These are phyloP conservation scores for Lentinus polychrous DNA, from an alignment of 1,284 basidiomycete genomes.

Conservation along the genomic window DNA sequence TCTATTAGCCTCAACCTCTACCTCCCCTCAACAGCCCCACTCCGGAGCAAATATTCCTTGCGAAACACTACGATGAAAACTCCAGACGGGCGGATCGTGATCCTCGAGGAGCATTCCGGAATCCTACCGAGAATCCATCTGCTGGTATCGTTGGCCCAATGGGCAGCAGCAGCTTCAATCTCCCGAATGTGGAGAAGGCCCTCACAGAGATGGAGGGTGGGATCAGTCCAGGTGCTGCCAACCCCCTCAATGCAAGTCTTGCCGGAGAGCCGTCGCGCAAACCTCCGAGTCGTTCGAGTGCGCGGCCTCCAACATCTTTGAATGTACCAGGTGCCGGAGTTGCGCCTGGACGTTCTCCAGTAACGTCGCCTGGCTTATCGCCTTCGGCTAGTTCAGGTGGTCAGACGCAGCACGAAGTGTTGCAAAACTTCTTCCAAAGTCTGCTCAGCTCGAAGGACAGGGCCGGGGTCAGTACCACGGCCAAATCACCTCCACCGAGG, in stretches of 20 bases:
- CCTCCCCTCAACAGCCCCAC: slow-evolving; percentile 73
- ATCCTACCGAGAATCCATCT: slow-evolving; percentile 50
- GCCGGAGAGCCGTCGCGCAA: slow-evolving; percentile 20
- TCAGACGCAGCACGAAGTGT: slow-evolving; percentile 73
- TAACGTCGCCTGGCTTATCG: slow-evolving; percentile 35
- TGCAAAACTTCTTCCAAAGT: slow-evolving; percentile 84
- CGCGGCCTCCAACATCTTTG: slow-evolving; percentile 17
- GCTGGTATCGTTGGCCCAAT: slow-evolving; percentile 85
- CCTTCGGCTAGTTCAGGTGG: slow-evolving; percentile 40
- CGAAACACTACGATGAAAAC: slow-evolving; percentile 84
- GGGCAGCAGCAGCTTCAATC: slow-evolving; percentile 72
- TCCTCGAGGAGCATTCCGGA: slow-evolving; percentile 80
- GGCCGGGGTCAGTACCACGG: slow-evolving; percentile 15
- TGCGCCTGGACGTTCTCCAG: slow-evolving; percentile 15
- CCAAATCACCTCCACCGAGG: slow-evolving; percentile 16
- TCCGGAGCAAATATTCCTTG: slow-evolving; percentile 82
- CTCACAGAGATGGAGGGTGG: slow-evolving; percentile 80
- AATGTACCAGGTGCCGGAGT: slow-evolving; percentile 19
- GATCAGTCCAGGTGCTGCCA: slow-evolving; percentile 21
- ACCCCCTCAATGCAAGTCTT: slow-evolving; percentile 17
- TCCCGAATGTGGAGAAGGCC: slow-evolving; percentile 82
- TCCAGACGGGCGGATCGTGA: slow-evolving; percentile 84
- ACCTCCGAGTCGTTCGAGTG: slow-evolving; percentile 15
- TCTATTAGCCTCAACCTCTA: slow-evolving; percentile 51
- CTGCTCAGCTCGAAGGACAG: slow-evolving; percentile 65